These are phyloP conservation scores for Fraxinus anomala DNA, from an alignment of 257 asterid species.

Conservation along the genomic window DNA sequence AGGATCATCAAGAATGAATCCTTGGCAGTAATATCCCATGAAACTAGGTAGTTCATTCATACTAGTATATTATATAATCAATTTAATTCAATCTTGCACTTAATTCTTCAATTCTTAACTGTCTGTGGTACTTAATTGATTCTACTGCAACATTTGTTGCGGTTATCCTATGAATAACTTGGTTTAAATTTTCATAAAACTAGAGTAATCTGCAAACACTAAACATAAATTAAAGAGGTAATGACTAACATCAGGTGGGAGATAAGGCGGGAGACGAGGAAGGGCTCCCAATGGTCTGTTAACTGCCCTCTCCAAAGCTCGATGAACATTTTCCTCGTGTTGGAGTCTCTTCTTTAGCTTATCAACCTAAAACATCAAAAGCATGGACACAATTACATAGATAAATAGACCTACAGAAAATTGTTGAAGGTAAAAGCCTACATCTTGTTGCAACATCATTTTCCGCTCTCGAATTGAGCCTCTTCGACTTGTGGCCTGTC, in stretches of 20 bases:
- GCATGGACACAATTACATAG: neutral
- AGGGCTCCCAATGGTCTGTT: conserved; percentile 84
- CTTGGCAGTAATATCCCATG: neutral
- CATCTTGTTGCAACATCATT: conserved; percentile 82
- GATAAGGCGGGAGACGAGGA: conserved; percentile 95
- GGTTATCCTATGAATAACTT: neutral
- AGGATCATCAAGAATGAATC: neutral
- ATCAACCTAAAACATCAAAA: conserved; percentile 59
- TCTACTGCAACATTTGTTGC: neutral
- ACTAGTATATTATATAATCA: neutral
- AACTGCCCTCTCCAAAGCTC: conserved; percentile 90
- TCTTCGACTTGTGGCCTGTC: conserved; percentile 44
- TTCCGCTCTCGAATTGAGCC: conserved; percentile 57
- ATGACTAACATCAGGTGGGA: conserved; percentile 73
- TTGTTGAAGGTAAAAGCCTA: conserved; percentile 19
- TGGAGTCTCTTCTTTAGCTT: conserved; percentile 78
- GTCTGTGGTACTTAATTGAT: neutral
- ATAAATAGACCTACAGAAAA: neutral
- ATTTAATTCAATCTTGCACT: neutral
- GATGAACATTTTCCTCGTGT: conserved; percentile 87
- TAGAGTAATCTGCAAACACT: neutral
- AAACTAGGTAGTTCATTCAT: too few species aligned
- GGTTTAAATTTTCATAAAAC: neutral
- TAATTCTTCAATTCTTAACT: neutral
- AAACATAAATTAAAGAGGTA: neutral